A percentile compares a stretch with the other conserved stretches of the same genome.
Conservation (phyloP, 306 rosid species). For the peach (Prunus persica) region DNA sequence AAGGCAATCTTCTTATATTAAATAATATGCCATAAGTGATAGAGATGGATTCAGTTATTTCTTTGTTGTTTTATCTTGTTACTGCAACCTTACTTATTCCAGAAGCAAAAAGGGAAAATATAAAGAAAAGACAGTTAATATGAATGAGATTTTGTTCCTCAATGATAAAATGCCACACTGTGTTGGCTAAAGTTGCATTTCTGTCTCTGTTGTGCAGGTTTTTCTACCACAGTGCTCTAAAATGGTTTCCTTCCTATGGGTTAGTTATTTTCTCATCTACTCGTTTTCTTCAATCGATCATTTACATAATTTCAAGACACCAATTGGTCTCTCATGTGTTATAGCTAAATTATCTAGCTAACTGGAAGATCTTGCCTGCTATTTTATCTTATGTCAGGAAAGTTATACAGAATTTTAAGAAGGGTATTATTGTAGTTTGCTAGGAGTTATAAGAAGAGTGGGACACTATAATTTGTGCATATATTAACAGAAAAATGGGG, state of each 20-base stretch:
- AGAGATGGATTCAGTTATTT: neutral
- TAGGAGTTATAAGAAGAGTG: neutral
- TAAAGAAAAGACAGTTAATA: neutral
- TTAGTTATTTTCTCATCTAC: constrained; percentile 35
- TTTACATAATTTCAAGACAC: neutral
- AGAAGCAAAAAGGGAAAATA: too few species aligned
- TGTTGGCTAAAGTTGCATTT: neutral
- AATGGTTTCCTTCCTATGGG: constrained; percentile 88
- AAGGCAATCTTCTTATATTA: neutral
- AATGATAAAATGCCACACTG: neutral
- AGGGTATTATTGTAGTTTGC: neutral
- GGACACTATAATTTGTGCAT: neutral
- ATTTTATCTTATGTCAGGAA: neutral
- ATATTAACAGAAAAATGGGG: too few species aligned
- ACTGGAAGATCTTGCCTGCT: neutral
- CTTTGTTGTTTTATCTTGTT: neutral
- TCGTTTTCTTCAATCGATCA: constrained; percentile 9
- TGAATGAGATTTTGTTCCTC: neutral
- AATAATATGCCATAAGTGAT: neutral
- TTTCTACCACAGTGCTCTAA: constrained; percentile 90
- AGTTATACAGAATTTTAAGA: neutral
- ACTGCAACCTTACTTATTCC: neutral
- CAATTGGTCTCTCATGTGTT: neutral
- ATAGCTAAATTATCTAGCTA: neutral
- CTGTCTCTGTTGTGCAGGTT: constrained; percentile 50